Conservation (phyloP, 768 basidiomycete genomes). For the Psilocybe cubensis region DNA sequence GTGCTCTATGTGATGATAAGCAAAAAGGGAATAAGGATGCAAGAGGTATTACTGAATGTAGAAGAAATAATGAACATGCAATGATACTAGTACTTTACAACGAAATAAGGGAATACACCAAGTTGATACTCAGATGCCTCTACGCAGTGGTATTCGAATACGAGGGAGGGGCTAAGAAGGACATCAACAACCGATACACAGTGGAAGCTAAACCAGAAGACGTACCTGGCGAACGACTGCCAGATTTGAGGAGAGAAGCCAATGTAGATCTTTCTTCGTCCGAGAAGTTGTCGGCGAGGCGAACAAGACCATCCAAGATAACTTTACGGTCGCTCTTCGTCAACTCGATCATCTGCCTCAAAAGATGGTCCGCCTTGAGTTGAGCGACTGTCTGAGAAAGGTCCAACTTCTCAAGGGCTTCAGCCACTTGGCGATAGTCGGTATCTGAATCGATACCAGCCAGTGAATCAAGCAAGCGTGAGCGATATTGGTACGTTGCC, state of each 20-base stretch:
- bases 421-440: constrained; percentile 60
- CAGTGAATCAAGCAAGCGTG: constrained; percentile 64
- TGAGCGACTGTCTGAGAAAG: constrained; percentile 62
- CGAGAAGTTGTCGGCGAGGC: constrained; percentile 72
- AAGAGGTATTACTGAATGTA: constrained; percentile 8
- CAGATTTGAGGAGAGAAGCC: constrained; percentile 61
- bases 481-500: constrained; percentile 67
- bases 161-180: constrained; percentile 38
- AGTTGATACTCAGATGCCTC: neutral
- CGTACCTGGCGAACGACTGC: constrained; percentile 62
- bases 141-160: constrained; percentile 33
- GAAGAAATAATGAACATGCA: constrained; percentile 5
- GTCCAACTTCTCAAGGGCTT: constrained; percentile 73
- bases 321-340: constrained; percentile 79
- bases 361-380: constrained; percentile 70
- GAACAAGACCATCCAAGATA: constrained; percentile 72
- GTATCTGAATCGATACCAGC: constrained; percentile 55
- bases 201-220: constrained; percentile 12
- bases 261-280: constrained; percentile 73
- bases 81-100: constrained; percentile 7
- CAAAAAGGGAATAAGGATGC: neutral
- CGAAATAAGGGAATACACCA: constrained; percentile 8
- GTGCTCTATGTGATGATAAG: constrained; percentile 8
- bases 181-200: constrained; percentile 1
- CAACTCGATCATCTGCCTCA: constrained; percentile 66